These are phyloP conservation scores for Penicillium angulare DNA, from an alignment of 495 filamentous ascomycete genomes.

Conservation along the genomic window DNA sequence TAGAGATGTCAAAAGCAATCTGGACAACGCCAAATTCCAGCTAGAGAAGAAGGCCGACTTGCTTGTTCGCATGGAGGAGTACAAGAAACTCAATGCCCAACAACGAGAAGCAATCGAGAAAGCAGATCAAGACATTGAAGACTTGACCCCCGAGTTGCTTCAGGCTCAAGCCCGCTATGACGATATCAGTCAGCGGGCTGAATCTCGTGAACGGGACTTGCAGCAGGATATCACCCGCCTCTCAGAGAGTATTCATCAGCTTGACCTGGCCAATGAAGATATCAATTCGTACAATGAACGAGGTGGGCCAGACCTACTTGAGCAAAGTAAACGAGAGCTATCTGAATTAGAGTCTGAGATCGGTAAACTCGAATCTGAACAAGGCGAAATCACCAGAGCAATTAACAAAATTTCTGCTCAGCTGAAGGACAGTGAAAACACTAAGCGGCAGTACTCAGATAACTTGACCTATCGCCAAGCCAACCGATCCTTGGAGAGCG, in stretches of 20 bases:
- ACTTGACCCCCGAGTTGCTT: slow-evolving; percentile 67
- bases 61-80: slow-evolving; percentile 65
- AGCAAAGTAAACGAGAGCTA: slow-evolving; percentile 66
- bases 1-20: slow-evolving; percentile 64
- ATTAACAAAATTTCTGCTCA: slow-evolving; percentile 78
- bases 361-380: slow-evolving; percentile 61
- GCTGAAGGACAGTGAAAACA: slow-evolving; percentile 72
- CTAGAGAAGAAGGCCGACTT: slow-evolving; percentile 75
- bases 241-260: slow-evolving; percentile 69
- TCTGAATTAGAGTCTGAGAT: slow-evolving; percentile 64
- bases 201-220: slow-evolving; percentile 69
- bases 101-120: slow-evolving; percentile 65
- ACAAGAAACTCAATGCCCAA: slow-evolving; percentile 61
- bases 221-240: slow-evolving; percentile 70
- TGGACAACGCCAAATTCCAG: slow-evolving; percentile 66
- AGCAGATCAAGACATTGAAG: slow-evolving; percentile 67
- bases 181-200: slow-evolving; percentile 68
- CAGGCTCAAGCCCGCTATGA: slow-evolving; percentile 72
- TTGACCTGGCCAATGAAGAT: slow-evolving; percentile 69
- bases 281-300: slow-evolving; percentile 78
- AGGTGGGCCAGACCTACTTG: slow-evolving; percentile 71
- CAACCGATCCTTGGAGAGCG: slow-evolving; percentile 60
- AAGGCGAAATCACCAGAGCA: slow-evolving; percentile 59
- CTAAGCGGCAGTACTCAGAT: slow-evolving; percentile 77
- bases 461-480: slow-evolving; percentile 82